phyloP scores from a whole-genome alignment of 2,329 filamentous ascomycete species.

The Magnaporthiopsis rhizophila region DNA sequence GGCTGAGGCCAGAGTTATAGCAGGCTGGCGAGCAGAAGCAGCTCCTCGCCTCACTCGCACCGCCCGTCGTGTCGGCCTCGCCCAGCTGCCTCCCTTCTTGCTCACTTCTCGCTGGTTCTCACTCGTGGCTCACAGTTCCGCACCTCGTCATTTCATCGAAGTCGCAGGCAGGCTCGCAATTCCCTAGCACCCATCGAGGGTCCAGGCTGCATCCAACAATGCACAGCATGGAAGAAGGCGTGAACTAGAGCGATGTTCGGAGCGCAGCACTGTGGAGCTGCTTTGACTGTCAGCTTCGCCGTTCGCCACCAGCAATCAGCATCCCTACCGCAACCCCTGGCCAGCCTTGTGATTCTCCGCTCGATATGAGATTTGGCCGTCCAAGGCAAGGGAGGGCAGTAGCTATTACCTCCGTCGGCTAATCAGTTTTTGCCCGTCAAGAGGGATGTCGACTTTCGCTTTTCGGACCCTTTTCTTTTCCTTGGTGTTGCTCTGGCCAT shows the following conservation, averaged over 20 bases:
- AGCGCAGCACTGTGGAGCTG: constrained; percentile 4
- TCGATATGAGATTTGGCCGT: not conserved
- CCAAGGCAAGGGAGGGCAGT: not conserved
- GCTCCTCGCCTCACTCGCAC: constrained; percentile 33
- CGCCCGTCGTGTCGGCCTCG: constrained; percentile 28
- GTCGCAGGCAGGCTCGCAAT: not conserved
- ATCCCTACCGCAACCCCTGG: not conserved
- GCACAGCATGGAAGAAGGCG: constrained; percentile 18
- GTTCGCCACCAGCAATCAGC: not conserved
- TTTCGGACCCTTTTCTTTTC: not conserved
- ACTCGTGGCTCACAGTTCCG: constrained; percentile 4
- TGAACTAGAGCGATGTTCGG: not conserved
- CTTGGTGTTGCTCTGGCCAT: not conserved
- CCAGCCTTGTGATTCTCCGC: not conserved
- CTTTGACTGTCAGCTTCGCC: not conserved
- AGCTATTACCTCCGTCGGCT: not conserved
- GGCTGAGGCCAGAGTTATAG: constrained; percentile 32
- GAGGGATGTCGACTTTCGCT: not conserved
- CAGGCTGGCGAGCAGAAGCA: constrained; percentile 58
- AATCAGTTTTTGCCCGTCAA: not conserved
- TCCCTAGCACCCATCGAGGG: constrained; percentile 26
- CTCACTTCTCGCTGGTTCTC: constrained; percentile 1
- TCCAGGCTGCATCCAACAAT: constrained; percentile 17
- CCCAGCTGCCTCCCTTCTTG: constrained; percentile 4
- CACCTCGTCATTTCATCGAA: constrained; percentile 4